phyloP scores from a whole-genome alignment of 1,139 yeast species.

The Pichia norvegensis region DNA sequence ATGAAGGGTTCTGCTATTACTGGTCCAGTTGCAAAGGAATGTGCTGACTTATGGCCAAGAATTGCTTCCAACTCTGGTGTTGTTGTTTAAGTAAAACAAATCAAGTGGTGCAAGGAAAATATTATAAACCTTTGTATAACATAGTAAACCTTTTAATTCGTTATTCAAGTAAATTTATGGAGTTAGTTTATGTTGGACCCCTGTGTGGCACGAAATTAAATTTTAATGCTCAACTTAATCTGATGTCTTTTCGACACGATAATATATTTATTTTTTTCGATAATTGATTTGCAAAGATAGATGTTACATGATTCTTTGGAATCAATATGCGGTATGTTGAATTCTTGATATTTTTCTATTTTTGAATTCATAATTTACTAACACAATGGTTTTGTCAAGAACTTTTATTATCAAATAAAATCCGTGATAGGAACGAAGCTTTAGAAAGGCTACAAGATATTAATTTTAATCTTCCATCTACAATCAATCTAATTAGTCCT shows the following conservation, averaged over 20 bases:
- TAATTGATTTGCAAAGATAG: not conserved
- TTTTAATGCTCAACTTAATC: not conserved
- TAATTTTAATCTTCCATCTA: constrained; percentile 19
- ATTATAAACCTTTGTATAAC: constrained; percentile 16
- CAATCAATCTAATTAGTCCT: constrained; percentile 14
- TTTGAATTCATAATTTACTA: constrained; percentile 1
- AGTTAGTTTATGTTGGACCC: not conserved
- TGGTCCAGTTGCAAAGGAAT: constrained; percentile 99
- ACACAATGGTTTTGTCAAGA: constrained; percentile 14
- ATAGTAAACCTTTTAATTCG: constrained; percentile 13
- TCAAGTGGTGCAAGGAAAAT: constrained; percentile 18
- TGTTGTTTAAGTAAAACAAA: constrained; percentile 63
- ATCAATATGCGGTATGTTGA: constrained; percentile 10
- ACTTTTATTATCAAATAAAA: constrained; percentile 37
- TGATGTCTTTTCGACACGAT: not conserved
- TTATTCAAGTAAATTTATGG: constrained; percentile 1
- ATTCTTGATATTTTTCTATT: not conserved
- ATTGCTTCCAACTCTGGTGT: constrained; percentile 99
- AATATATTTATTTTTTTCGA: no score
- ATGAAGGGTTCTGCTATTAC: constrained; percentile 99
- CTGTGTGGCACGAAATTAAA: not conserved
- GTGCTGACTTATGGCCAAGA: constrained; percentile 99
- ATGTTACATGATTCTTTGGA: constrained; percentile 8
- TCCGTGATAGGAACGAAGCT: constrained; percentile 49
- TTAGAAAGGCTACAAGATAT: constrained; percentile 35